These are phyloP conservation scores for Fusarium cicatricum DNA, from an alignment of 2,329 filamentous ascomycete species.

Conservation along the genomic window DNA sequence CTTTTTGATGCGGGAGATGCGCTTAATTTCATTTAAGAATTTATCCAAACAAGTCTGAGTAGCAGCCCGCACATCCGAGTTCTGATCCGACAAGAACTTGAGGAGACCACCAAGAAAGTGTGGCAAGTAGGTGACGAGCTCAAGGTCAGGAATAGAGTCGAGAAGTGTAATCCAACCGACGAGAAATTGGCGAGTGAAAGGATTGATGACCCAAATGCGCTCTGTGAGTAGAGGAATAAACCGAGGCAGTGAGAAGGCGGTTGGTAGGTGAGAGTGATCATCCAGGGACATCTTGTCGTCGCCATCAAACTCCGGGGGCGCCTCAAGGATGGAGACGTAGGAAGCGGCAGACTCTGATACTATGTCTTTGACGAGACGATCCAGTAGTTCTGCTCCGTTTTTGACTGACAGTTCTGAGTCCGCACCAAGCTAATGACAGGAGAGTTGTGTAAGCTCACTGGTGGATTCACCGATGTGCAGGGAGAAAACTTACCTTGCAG, in stretches of 20 bases:
- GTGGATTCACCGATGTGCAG: not conserved
- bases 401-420: slow-evolving; percentile 98
- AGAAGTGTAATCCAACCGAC: slow-evolving; percentile 96
- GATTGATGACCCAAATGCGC: slow-evolving; percentile 91
- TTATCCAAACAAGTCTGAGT: slow-evolving; percentile 89
- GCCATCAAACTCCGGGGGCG: slow-evolving; percentile 54
- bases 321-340: slow-evolving; percentile 88
- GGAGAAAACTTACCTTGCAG: slow-evolving; percentile 74
- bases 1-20: slow-evolving; percentile 91
- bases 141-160: slow-evolving; percentile 95
- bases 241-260: slow-evolving; percentile 87
- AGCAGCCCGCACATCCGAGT: slow-evolving; percentile 91
- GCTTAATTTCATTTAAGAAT: slow-evolving; percentile 92
- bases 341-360: slow-evolving; percentile 94
- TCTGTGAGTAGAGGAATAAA: slow-evolving; percentile 96
- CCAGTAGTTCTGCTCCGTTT: slow-evolving; percentile 94
- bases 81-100: slow-evolving; percentile 90
- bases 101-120: slow-evolving; percentile 90
- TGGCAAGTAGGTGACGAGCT: slow-evolving; percentile 90
- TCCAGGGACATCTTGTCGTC: slow-evolving; percentile 57
- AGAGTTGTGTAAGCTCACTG: not conserved
- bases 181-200: slow-evolving; percentile 92
- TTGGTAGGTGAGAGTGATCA: slow-evolving; percentile 67
- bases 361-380: slow-evolving; percentile 95
- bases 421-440: slow-evolving; percentile 75